Percentiles rank a stretch among this genome's conserved stretches.
Evolutionary conservation across 768 basidiomycete genomes (phyloP).

Genomic region (Suillus luteus): DNA sequence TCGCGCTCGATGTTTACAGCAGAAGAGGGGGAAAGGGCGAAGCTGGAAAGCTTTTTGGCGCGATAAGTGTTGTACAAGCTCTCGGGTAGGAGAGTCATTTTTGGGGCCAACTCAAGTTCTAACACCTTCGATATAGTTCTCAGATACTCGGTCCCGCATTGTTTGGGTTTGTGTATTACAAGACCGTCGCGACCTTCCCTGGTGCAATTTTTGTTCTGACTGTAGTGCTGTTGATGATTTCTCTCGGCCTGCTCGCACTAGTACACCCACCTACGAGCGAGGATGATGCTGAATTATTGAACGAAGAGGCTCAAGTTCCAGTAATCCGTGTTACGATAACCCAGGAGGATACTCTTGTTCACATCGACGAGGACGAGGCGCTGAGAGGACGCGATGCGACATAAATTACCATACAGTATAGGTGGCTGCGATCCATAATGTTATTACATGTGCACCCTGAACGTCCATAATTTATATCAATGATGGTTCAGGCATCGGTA

Average conservation of each 20-base stretch:
- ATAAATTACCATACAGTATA: not conserved
- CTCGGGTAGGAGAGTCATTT: conserved; percentile 46
- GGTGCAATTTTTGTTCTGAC: conserved; percentile 68
- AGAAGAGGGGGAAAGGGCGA: conserved; percentile 55
- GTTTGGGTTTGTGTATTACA: conserved; percentile 70
- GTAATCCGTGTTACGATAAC: conserved; percentile 1
- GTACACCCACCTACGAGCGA: conserved; percentile 42
- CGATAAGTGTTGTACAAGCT: conserved; percentile 71
- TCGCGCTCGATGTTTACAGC: conserved; percentile 68
- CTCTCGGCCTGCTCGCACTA: conserved; percentile 47
- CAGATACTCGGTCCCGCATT: conserved; percentile 72
- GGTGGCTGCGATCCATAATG: not conserved
- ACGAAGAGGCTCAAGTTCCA: conserved; percentile 7
- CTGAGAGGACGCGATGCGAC: not conserved
- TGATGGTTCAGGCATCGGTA: conserved; percentile 19
- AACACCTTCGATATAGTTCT: conserved; percentile 40
- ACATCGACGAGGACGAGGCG: conserved; percentile 12
- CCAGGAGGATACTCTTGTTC: conserved; percentile 9
- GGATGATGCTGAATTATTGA: conserved; percentile 4
- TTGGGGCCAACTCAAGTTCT: not conserved
- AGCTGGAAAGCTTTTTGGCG: conserved; percentile 78
- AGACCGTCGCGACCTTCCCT: conserved; percentile 71
- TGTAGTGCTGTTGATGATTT: conserved; percentile 38
- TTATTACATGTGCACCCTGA: not conserved
- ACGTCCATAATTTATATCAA: not conserved